A percentile compares a stretch with the other conserved stretches of the same genome.
phyloP scores from a whole-genome alignment of 805 yeast species.

The Saccharomycopsis javanensis region DNA sequence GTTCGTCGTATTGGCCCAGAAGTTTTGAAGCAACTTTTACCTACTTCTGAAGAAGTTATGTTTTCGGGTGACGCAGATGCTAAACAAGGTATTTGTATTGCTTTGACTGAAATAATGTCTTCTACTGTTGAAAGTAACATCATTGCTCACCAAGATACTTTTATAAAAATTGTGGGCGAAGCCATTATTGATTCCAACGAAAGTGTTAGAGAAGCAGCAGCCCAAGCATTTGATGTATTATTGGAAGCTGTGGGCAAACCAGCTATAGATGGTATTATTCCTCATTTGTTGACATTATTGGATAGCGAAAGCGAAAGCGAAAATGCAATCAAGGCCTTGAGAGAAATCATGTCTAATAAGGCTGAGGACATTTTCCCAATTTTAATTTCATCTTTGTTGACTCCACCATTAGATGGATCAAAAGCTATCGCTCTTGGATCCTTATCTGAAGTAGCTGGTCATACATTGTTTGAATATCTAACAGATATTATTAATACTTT shows the following conservation, averaged over 20 bases:
- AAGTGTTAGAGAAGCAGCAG: conserved; percentile 83
- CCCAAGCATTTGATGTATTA: conserved; percentile 78
- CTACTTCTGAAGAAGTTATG: conserved; percentile 61
- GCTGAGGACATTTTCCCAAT: conserved; percentile 91
- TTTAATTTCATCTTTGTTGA: conserved; percentile 72
- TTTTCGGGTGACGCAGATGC: conserved; percentile 65
- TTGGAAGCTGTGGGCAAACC: conserved; percentile 74
- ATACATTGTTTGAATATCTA: conserved; percentile 64
- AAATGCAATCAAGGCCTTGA: conserved; percentile 75
- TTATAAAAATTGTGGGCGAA: conserved; percentile 66
- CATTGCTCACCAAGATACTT: conserved; percentile 50
- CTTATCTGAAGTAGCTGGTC: conserved; percentile 83
- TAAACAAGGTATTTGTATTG: conserved; percentile 94
- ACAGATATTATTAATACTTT: conserved; percentile 66
- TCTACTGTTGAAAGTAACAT: conserved; percentile 59
- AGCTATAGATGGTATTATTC: conserved; percentile 84
- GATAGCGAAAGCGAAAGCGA: conserved; percentile 48
- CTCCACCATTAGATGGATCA: conserved; percentile 71
- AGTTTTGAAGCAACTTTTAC: conserved; percentile 75
- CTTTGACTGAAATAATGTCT: conserved; percentile 73
- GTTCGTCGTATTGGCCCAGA: conserved; percentile 89
- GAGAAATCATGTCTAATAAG: conserved; percentile 85
- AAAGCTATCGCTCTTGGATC: conserved; percentile 85
- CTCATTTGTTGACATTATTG: conserved; percentile 65
- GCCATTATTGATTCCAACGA: conserved; percentile 69